phyloP scores from a whole-genome alignment of 768 basidiomycete species.

The Neoboletus magnificus region DNA sequence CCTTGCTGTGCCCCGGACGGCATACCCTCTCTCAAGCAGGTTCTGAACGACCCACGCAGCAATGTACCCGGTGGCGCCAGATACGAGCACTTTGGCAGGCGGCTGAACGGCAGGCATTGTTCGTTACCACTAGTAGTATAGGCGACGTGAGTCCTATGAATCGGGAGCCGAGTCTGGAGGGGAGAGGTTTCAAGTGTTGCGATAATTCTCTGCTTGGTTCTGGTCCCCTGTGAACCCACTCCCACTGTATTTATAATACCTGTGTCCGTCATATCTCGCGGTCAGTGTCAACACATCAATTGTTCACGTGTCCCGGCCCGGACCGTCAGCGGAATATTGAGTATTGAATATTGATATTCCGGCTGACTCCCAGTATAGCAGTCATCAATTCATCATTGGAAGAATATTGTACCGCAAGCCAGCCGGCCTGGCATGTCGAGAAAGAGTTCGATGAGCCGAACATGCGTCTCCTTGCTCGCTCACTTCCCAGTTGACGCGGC shows the following conservation, averaged over 20 bases:
- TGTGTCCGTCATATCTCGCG: neutral
- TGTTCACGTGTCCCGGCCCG: neutral
- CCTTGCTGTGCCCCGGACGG: slow-evolving; percentile 66
- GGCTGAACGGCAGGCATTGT: slow-evolving; percentile 25
- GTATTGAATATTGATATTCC: neutral
- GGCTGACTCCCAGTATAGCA: neutral
- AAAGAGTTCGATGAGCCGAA: neutral
- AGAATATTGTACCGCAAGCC: neutral
- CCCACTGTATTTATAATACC: neutral
- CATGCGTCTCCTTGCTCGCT: too few relatives aligned
- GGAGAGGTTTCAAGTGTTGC: neutral
- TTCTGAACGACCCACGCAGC: slow-evolving; percentile 48
- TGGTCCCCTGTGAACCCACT: neutral
- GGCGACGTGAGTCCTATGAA: neutral
- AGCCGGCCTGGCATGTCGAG: neutral
- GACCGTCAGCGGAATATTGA: neutral
- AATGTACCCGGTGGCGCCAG: slow-evolving; percentile 26
- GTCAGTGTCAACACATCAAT: neutral
- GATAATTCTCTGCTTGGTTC: neutral
- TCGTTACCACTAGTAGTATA: neutral
- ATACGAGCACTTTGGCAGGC: slow-evolving; percentile 30
- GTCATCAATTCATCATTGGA: neutral
- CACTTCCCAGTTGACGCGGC: too few relatives aligned
- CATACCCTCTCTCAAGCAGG: slow-evolving; percentile 60
- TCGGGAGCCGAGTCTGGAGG: neutral